phyloP scores from a whole-genome alignment of 257 asterid genomes.

The Eustoma russellianum region DNA sequence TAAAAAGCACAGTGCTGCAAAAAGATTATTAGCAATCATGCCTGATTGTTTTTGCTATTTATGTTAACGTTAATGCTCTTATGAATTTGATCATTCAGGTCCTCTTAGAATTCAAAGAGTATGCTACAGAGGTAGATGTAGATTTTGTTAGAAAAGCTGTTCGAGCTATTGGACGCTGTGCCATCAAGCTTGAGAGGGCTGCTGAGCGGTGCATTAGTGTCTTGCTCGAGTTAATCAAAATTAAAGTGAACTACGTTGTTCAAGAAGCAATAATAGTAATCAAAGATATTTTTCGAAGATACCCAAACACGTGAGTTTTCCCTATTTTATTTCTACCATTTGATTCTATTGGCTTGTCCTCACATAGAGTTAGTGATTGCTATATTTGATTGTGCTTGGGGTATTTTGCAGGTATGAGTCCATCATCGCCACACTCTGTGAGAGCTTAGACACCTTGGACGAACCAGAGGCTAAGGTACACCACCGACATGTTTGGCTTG shows the following conservation, averaged over 20 bases:
- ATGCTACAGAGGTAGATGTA: slow-evolving; percentile 99
- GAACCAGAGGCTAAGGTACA: slow-evolving; percentile 99
- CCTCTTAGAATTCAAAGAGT: slow-evolving; percentile 93
- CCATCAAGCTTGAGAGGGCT: slow-evolving; percentile 99
- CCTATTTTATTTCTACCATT: not conserved
- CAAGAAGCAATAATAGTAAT: slow-evolving; percentile 99
- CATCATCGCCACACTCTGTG: slow-evolving; percentile 96
- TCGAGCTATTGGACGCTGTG: slow-evolving; percentile 99
- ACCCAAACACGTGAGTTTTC: slow-evolving; percentile 88
- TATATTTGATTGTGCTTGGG: slow-evolving; percentile 1
- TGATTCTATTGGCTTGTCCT: slow-evolving; percentile 3
- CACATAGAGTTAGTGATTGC: slow-evolving; percentile 8
- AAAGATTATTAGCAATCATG: too few relatives aligned
- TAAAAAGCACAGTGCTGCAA: too few relatives aligned
- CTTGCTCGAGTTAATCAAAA: slow-evolving; percentile 96
- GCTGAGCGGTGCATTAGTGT: slow-evolving; percentile 99
- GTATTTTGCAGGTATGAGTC: slow-evolving; percentile 65
- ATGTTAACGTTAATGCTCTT: slow-evolving; percentile 10
- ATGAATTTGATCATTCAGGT: slow-evolving; percentile 38
- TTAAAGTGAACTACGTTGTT: slow-evolving; percentile 97
- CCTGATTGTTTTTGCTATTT: not conserved
- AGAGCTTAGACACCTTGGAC: slow-evolving; percentile 94
- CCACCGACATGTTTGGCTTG: not conserved
- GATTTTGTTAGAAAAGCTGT: slow-evolving; percentile 99
- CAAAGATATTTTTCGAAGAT: slow-evolving; percentile 97